Evolutionary conservation across 192 early-diverging fungal genomes (phyloP).

Genomic region (Entophlyctis luteolus): DNA sequence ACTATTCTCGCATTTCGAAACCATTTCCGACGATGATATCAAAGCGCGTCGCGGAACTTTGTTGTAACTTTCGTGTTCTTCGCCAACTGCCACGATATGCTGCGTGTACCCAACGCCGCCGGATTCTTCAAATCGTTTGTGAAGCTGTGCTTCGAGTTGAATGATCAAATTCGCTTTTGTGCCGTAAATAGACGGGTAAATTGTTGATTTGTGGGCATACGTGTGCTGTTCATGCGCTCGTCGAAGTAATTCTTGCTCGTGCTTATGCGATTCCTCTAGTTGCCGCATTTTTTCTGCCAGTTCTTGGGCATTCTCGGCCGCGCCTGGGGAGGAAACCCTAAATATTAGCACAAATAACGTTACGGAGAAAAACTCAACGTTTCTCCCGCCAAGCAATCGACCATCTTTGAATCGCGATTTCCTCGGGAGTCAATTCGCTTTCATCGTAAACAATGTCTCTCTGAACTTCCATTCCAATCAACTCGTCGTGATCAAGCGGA

Average conservation of each 20-base stretch:
- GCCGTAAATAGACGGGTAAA: constrained; percentile 18
- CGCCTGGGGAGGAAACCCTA: too few relatives aligned
- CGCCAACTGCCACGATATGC: constrained; percentile 8
- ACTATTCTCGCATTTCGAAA: neutral
- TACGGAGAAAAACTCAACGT: constrained; percentile 13
- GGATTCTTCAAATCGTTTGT: neutral
- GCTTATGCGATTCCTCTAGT: neutral
- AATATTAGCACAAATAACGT: too few relatives aligned
- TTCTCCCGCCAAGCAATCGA: constrained; percentile 19
- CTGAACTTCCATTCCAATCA: constrained; percentile 25
- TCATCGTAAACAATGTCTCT: constrained; percentile 25
- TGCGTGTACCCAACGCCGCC: constrained; percentile 19
- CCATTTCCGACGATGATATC: neutral
- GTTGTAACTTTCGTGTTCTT: neutral
- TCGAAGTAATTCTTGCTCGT: neutral
- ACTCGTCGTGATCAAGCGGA: neutral
- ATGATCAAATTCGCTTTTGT: neutral
- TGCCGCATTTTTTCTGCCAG: neutral
- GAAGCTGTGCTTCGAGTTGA: constrained; percentile 5
- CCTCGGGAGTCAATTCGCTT: constrained; percentile 23
- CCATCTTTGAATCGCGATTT: constrained; percentile 24
- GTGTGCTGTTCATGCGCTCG: neutral
- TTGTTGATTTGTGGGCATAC: neutral
- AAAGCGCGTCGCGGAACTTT: neutral
- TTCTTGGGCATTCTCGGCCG: neutral